Evolutionary conservation across 495 filamentous ascomycete species (phyloP), one percentile per base, ranked within the genome.

Genomic region (Cetradonia linearis): DNA sequence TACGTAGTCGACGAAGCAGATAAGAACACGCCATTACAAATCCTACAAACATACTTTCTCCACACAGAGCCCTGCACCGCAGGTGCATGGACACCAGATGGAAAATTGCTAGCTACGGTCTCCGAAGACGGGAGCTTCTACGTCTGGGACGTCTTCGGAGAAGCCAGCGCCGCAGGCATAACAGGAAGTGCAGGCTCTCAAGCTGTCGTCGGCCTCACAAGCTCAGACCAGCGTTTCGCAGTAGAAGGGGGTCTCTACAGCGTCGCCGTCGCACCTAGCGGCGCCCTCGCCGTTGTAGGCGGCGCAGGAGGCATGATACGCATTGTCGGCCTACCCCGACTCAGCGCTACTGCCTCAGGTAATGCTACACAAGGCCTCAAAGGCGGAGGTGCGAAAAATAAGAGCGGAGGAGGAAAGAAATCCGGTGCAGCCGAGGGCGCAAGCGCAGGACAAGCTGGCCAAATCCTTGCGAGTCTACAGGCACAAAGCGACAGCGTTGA

Each of bases 241-340:
- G 85, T 99, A 38, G 90, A 96, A 40, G 94, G 91, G 25, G 94
- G 94, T 2, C 75, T 97, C 5, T 97, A 86, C 77, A 87, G 85
- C 13, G 81, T 96, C 54, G 88, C 88, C 31, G 74, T 96, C 54
- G 81, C 89, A 6, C 91, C 94, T 0, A 78, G 77, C 20, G 87
- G 88, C 30, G 76, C 83, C 0, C 84, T 95, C 65, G 83, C 88
- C 5, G 94, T 88, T 0, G 88, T 88, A 1, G 94, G 93, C 54
- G 94, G 94, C 63, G 91, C 88, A 2, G 86, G 82, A 44, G 94
- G 94, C 36, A 79, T 84, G 47, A 84, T 96, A 70, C 83, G 86
- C 62, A 79, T 96, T 38, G 80, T 99, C 38, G 86, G 89, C 13
- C 75, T 99, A 13, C 94, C 94, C 1, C 78, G 88, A 11, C 70